Evolutionary conservation across 768 basidiomycete genomes (phyloP).

Genomic region (Leccinum uliginosum): DNA sequence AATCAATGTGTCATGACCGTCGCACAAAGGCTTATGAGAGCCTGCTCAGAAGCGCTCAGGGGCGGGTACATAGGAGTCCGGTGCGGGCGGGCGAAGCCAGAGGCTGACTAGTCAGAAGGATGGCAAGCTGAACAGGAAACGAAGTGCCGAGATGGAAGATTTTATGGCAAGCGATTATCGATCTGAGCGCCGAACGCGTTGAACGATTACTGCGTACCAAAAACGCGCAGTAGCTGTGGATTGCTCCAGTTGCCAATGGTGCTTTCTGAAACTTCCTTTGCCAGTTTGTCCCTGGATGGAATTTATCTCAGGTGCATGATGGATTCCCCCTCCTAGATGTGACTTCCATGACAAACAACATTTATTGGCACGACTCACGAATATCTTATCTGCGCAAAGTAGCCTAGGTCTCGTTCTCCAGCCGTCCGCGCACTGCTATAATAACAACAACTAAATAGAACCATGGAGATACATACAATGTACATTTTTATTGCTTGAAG

Average conservation of each 20-base stretch:
- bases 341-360: background rate
- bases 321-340: background rate
- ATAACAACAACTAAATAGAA: background rate
- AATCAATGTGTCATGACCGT: background rate
- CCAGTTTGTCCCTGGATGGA: background rate
- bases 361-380: background rate
- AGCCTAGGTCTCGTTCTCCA: background rate
- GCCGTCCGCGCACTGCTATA: too few species aligned
- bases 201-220: background rate
- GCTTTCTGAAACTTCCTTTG: too few species aligned
- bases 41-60: background rate
- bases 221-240: background rate
- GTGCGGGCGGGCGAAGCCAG: background rate
- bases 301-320: background rate
- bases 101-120: background rate
- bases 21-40: too few species aligned
- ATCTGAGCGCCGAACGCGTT: too few species aligned
- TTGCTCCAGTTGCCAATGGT: background rate
- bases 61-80: background rate
- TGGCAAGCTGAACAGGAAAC: too few species aligned
- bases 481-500: background rate
- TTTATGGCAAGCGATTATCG: background rate
- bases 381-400: background rate
- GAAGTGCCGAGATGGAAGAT: background rate
- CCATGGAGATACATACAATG: background rate